These are phyloP conservation scores for Phtheirospermum japonicum DNA, from an alignment of 257 asterid genomes.

Conservation along the genomic window DNA sequence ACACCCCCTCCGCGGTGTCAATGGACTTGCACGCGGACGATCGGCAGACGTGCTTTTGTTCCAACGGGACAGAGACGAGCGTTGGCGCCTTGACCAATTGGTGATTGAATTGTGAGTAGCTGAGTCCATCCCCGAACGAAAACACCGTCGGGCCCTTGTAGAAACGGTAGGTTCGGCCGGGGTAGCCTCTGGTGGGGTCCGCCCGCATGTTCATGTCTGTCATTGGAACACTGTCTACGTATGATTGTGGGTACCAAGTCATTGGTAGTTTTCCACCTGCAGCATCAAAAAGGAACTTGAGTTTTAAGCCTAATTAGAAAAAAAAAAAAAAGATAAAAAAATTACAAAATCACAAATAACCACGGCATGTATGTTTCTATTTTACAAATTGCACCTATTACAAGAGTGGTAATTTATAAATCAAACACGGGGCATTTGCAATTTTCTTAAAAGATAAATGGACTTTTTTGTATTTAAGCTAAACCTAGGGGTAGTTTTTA, in stretches of 20 bases:
- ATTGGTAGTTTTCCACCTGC: constrained; percentile 85
- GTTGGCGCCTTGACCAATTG: constrained; percentile 34
- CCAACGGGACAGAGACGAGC: constrained; percentile 35
- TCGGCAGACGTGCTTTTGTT: constrained; percentile 42
- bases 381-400: not conserved
- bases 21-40: constrained; percentile 41
- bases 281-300: not conserved
- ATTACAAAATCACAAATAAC: too few species aligned
- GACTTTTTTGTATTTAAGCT: not conserved
- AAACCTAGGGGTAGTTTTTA: not conserved
- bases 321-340: too few species aligned
- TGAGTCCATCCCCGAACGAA: constrained; percentile 66
- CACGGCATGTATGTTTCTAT: not conserved
- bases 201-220: constrained; percentile 85
- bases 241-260: constrained; percentile 92
- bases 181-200: constrained; percentile 58
- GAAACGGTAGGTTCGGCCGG: constrained; percentile 78
- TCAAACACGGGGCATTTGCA: too few species aligned
- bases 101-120: constrained; percentile 50
- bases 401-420: not conserved
- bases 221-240: constrained; percentile 57
- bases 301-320: too few species aligned
- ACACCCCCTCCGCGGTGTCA: constrained; percentile 34
- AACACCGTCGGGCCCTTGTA: constrained; percentile 66
- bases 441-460: not conserved